A percentile compares a stretch with the other conserved stretches of the same genome.
These are phyloP conservation scores for Pseudonectria foliicola DNA, from an alignment of 2,329 filamentous ascomycete genomes.

Conservation along the genomic window DNA sequence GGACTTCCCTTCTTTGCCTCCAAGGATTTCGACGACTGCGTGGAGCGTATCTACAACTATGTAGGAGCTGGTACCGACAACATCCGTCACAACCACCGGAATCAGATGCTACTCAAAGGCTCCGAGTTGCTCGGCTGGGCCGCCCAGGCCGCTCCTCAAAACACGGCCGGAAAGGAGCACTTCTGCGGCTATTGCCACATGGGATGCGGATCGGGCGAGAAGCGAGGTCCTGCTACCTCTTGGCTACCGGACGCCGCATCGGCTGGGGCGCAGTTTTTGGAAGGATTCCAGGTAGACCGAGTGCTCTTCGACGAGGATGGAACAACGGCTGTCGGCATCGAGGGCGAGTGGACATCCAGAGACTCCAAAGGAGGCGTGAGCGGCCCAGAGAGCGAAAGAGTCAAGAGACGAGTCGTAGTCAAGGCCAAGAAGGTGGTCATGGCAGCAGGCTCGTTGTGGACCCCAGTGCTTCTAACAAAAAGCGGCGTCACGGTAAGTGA, in stretches of 20 bases:
- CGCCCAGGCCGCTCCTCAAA: slow-evolving; percentile 66
- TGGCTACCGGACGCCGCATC: slow-evolving; percentile 75
- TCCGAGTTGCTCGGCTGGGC: slow-evolving; percentile 65
- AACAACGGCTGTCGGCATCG: slow-evolving; percentile 60
- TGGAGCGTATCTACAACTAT: slow-evolving; percentile 70
- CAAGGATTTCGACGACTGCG: slow-evolving; percentile 64
- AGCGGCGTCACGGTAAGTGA: slow-evolving; percentile 62
- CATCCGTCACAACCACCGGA: slow-evolving; percentile 67
- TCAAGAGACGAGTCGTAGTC: slow-evolving; percentile 57
- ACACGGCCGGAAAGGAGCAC: slow-evolving; percentile 67
- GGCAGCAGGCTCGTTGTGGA: slow-evolving; percentile 69
- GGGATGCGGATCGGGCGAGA: slow-evolving; percentile 60
- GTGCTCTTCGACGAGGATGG: slow-evolving; percentile 58
- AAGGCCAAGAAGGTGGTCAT: slow-evolving; percentile 75
- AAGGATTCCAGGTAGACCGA: slow-evolving; percentile 68
- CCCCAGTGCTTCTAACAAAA: slow-evolving; percentile 66
- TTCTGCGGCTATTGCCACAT: slow-evolving; percentile 61
- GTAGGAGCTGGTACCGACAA: slow-evolving; percentile 66
- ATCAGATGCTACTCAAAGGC: slow-evolving; percentile 67
- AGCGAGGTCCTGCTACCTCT: slow-evolving; percentile 69
- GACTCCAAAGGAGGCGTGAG: slow-evolving; percentile 54
- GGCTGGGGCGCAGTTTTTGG: slow-evolving; percentile 73
- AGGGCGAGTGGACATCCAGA: slow-evolving; percentile 68
- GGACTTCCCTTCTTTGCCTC: slow-evolving; percentile 69
- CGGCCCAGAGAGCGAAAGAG: slow-evolving; percentile 39